Base-by-base conservation (phyloP, 2,329 filamentous ascomycete species). In the Cadophora gregata region DNA sequence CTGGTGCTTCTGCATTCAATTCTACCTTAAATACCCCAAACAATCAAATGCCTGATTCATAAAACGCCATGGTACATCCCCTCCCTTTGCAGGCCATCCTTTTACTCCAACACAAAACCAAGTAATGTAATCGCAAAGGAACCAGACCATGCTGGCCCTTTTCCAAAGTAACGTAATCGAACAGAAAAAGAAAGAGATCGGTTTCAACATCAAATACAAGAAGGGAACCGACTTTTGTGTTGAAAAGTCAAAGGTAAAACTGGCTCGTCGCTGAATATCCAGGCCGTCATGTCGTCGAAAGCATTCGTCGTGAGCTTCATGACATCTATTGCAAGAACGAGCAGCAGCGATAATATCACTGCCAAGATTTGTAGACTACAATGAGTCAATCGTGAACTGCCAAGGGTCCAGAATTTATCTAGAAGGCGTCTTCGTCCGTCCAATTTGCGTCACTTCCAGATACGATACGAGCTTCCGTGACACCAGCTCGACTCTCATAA, bases 391-490 rank as follows among this genome's bases (percentile, higher is more conserved):
- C 2, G 33, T 55, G 33, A 38, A 29, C 12, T 45, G n/a, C 7
- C 2, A 45, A 4, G 14, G 3, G 47, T 24, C n/a, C 21, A 67
- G 59, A 36, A 29, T 24, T 25, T 45, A 9, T 51, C 72, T 74
- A 88, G 73, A 83, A 88, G 42, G 81, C 84, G 76, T 89, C 87
- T 75, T 89, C 87, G 69, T 90, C 88, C 1, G 86, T 88, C 88
- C 88, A 90, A 56, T 76, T 76, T n/a, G 75, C 70, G 74, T 90
- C 88, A 77, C 86, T 88, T 14, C 85, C 86, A 36, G 85, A 88
- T n/a, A 85, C 79, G 68, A 88, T 86, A 38, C 87, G 82, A 76
- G 86, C 85, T n/a, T 86, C 87, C 67, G 85, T 77, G 78, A 83
- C 81, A 10, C 81, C 81, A 45, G 78, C 79, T 75, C 85, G 83